Evolutionary conservation across 805 yeast species (phyloP), one percentile per base, ranked within the genome.

Genomic region (Candida lessepsii): DNA sequence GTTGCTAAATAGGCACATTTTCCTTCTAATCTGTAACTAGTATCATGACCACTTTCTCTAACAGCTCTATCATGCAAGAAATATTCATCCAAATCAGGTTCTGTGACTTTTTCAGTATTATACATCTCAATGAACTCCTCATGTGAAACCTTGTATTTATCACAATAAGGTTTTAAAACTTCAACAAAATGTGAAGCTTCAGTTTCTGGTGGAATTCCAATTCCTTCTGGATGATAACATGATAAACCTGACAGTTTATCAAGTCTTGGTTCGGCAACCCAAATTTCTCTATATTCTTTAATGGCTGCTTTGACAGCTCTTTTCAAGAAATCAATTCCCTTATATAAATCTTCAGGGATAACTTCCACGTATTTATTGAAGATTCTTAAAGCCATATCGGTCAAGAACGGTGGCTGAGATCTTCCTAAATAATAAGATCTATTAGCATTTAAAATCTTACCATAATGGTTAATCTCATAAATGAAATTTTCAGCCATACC

Each of bases 131-230:
- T 62, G 47, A 83, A 78, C 57, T 88, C 87, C 34, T 81, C 83
- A 31, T 78, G 82, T 7, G 80, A 54, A 10, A 62, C 47, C 2
- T 71, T 61, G 56, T 86, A 67, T 57, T 86, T 87, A 35, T 74
- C 63, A 27, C 84, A 80, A 54, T 76, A 87, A 2, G 91, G 89
- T 37, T 62, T 54, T 50, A 91, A 67, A 9, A 89, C 74, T 2
- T 83, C 72, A 49, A 78, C 76, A 56, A 91, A 91, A 66, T 93
- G 99, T 2, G 87, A 80, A 0, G 89, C 71, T 60, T 91, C 99
- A 1, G 97, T 90, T 59, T 91, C 99, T 5, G 97, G 97, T 4
- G 99, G 98, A 29, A 91, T 79, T n/a, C 98, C 97, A 19, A 75
- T 47, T 15, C 97, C 97, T 39, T 78, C 83, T 0, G 98, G 97